Conservation (phyloP, 164 flowering plant genomes). For the Annona squamosa region DNA sequence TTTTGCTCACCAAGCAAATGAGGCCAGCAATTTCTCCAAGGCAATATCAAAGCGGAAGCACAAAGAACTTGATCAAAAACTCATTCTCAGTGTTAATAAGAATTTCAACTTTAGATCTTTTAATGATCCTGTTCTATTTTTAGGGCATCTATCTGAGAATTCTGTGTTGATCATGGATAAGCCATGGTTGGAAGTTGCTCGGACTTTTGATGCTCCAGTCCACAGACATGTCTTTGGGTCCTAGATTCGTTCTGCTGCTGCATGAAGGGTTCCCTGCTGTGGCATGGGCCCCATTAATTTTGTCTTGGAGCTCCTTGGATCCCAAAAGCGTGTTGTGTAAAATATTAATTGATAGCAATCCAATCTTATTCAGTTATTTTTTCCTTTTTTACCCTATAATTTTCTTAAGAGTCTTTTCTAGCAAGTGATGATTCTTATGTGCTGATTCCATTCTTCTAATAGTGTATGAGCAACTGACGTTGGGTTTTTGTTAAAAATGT, state of each 20-base stretch:
- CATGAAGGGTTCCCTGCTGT: constrained; percentile 11
- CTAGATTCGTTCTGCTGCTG: constrained; percentile 15
- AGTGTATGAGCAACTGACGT: too few relatives aligned
- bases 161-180: constrained; percentile 70
- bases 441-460: background rate
- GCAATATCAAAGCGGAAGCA: constrained; percentile 45
- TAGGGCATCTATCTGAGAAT: constrained; percentile 62
- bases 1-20: constrained; percentile 24
- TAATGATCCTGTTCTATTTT: constrained; percentile 69
- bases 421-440: background rate
- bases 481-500: too few relatives aligned
- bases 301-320: constrained; percentile 11
- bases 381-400: background rate
- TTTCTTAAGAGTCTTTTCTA: background rate
- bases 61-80: constrained; percentile 27
- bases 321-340: constrained; percentile 30
- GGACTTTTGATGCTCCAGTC: constrained; percentile 67
- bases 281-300: constrained; percentile 9
- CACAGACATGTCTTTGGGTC: constrained; percentile 94
- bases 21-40: constrained; percentile 22
- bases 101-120: constrained; percentile 60
- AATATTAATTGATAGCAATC: constrained; percentile 27
- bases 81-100: constrained; percentile 26
- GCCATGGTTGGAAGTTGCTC: constrained; percentile 87
- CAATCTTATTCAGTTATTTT: constrained; percentile 13